Conservation (phyloP, 1,139 yeast genomes). For the Protomyces macrosporus region DNA sequence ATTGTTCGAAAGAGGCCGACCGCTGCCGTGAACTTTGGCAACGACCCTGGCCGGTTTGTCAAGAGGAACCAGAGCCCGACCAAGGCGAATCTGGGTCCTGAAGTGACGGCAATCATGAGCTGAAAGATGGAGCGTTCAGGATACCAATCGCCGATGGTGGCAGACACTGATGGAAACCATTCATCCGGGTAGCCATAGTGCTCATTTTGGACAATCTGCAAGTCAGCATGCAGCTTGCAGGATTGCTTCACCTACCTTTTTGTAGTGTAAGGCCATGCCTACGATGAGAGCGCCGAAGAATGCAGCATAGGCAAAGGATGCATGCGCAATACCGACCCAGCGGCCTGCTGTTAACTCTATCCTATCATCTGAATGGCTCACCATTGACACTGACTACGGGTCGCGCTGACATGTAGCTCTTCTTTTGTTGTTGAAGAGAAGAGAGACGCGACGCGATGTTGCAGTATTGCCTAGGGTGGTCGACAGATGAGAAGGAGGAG, state of each 20-base stretch:
- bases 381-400: background rate
- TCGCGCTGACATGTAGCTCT: background rate
- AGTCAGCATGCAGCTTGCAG: background rate
- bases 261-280: slow-evolving; percentile 16
- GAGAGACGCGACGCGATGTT: too few relatives aligned
- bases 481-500: background rate
- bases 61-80: slow-evolving; percentile 55
- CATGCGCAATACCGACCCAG: slow-evolving; percentile 13
- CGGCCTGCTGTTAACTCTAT: background rate
- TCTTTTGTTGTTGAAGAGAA: too few relatives aligned
- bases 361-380: background rate
- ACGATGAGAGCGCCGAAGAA: slow-evolving; percentile 18
- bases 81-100: slow-evolving; percentile 78
- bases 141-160: slow-evolving; percentile 92
- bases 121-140: slow-evolving; percentile 94
- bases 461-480: too few relatives aligned
- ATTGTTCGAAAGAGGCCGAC: slow-evolving; percentile 76
- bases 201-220: slow-evolving; percentile 73
- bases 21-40: slow-evolving; percentile 46
- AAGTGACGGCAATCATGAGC: slow-evolving; percentile 52
- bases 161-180: slow-evolving; percentile 97
- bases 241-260: slow-evolving; percentile 12
- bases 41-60: slow-evolving; percentile 42
- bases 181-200: slow-evolving; percentile 90
- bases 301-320: slow-evolving; percentile 19